A percentile compares a stretch with the other conserved stretches of the same genome.
phyloP scores from a whole-genome alignment of 768 basidiomycete species.

The Trichaptum fuscoviolaceum region DNA sequence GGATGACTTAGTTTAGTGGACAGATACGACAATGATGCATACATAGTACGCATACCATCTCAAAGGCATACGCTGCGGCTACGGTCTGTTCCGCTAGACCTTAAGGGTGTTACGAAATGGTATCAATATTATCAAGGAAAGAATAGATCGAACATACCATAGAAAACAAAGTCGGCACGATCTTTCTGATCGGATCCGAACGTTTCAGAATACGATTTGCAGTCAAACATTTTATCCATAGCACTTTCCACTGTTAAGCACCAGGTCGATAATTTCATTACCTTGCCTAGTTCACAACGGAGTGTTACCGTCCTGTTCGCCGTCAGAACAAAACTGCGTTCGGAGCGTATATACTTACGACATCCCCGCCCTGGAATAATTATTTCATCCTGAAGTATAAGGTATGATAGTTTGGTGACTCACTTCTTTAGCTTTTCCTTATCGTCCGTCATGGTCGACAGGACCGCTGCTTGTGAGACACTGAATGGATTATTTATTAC shows the following conservation, averaged over 20 bases:
- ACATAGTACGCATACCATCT: slow-evolving; percentile 8
- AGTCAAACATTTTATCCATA: slow-evolving; percentile 22
- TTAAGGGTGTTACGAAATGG: not conserved
- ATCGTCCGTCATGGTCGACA: slow-evolving; percentile 19
- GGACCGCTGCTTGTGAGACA: slow-evolving; percentile 24
- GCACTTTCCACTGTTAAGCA: slow-evolving; percentile 13
- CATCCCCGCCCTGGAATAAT: not conserved
- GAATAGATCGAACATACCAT: slow-evolving; percentile 13
- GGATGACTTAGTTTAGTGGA: not conserved
- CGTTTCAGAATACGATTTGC: slow-evolving; percentile 18
- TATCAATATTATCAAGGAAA: not conserved
- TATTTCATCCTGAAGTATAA: not conserved
- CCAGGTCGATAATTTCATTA: slow-evolving; percentile 15
- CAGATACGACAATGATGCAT: not conserved
- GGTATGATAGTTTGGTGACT: not conserved
- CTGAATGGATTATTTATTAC: slow-evolving; percentile 11
- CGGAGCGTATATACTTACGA: not conserved
- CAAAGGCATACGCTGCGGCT: slow-evolving; percentile 22
- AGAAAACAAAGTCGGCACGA: slow-evolving; percentile 18
- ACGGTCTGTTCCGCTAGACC: slow-evolving; percentile 23
- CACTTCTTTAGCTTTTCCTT: slow-evolving; percentile 23
- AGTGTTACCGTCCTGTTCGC: slow-evolving; percentile 18
- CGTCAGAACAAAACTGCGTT: slow-evolving; percentile 11
- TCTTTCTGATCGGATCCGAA: slow-evolving; percentile 7
- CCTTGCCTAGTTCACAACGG: slow-evolving; percentile 11